A percentile compares a stretch with the other conserved stretches of the same genome.
phyloP scores from a whole-genome alignment of 2,329 filamentous ascomycete species.

The Teratosphaeria epicoccoides region DNA sequence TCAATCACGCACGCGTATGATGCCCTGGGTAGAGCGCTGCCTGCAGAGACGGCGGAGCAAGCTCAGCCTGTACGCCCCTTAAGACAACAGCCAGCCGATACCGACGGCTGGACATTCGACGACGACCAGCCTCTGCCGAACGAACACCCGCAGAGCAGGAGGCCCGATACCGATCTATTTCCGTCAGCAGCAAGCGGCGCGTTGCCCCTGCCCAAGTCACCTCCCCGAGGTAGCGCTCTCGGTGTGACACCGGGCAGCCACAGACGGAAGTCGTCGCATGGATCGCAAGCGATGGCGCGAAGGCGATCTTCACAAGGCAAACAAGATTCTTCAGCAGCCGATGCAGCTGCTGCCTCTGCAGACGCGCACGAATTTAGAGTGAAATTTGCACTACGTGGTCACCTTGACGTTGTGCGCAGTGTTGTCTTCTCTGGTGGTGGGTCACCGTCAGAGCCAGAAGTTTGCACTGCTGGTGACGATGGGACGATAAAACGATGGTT shows the following conservation, averaged over 20 bases:
- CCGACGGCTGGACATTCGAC: conserved; percentile 88
- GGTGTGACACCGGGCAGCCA: conserved; percentile 50
- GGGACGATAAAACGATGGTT: conserved; percentile 95
- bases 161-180: conserved; percentile 81
- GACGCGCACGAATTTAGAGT: conserved; percentile 81
- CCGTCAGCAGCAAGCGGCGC: conserved; percentile 58
- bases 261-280: conserved; percentile 58
- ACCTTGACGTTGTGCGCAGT: conserved; percentile 84
- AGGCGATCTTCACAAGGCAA: conserved; percentile 49
- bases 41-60: conserved; percentile 29
- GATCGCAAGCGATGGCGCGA: conserved; percentile 47
- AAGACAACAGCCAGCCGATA: conserved; percentile 28
- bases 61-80: conserved; percentile 9
- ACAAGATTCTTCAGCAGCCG: conserved; percentile 42
- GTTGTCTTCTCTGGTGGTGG: conserved; percentile 96
- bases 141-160: conserved; percentile 43
- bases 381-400: conserved; percentile 79
- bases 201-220: conserved; percentile 67
- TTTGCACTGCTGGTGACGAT: conserved; percentile 92
- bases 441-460: conserved; percentile 88
- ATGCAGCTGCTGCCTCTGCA: conserved; percentile 35
- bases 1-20: conserved; percentile 51
- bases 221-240: conserved; percentile 42
- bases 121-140: conserved; percentile 52
- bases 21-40: conserved; percentile 44